Conservation (phyloP, 805 yeast genomes). For the Myxozyma neotropica region DNA sequence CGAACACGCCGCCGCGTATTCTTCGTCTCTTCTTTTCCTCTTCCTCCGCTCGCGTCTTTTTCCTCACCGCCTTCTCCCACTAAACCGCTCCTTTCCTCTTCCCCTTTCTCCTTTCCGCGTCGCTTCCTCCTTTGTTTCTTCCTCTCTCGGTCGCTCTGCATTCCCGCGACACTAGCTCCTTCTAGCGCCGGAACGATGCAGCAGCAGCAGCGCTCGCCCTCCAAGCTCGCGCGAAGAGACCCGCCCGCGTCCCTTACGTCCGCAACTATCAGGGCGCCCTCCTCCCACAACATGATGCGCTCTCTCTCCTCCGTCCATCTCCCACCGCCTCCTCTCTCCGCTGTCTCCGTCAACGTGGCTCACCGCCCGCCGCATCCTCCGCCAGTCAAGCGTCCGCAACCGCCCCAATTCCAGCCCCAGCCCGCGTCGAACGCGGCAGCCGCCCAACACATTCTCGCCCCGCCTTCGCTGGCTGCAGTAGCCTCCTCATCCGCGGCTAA, state of each 20-base stretch:
- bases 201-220: conserved; percentile 26
- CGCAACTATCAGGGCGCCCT: conserved; percentile 21
- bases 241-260: conserved; percentile 8
- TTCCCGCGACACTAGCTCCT: not conserved
- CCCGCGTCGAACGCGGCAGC: conserved; percentile 17
- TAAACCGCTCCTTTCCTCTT: not conserved
- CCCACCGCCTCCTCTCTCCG: conserved; percentile 33
- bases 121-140: not conserved
- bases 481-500: conserved; percentile 1
- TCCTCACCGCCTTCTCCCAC: not conserved
- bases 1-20: conserved; percentile 4
- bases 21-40: not conserved
- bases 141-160: not conserved
- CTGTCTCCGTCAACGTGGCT: conserved; percentile 23
- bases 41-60: not conserved
- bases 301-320: conserved; percentile 34
- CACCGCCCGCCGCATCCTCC: conserved; percentile 9
- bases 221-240: conserved; percentile 25
- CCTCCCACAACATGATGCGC: conserved; percentile 29
- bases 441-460: conserved; percentile 26
- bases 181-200: not conserved
- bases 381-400: conserved; percentile 13
- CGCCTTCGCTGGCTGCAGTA: conserved; percentile 17
- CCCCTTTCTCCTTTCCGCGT: not conserved
- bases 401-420: not conserved